Conservation (phyloP, 371 early-diverging fungal species). For the Thermomucor indicae-seudaticae region DNA sequence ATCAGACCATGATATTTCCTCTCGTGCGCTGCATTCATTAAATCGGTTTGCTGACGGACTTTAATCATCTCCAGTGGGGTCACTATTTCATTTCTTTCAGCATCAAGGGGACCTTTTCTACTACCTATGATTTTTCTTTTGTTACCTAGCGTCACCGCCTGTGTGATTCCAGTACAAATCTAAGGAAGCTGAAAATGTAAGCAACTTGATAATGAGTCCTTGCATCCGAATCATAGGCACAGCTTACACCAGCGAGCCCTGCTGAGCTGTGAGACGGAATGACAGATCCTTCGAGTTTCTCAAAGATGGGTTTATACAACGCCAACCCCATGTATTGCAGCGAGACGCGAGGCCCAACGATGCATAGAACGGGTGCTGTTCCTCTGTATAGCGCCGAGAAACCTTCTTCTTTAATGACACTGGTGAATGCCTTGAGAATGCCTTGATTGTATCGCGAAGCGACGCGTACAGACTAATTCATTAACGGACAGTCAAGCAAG, state of each 20-base stretch:
- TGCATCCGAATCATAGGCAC: no score
- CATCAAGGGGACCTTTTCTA: neutral
- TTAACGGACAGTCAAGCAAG: no score
- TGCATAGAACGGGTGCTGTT: conserved; percentile 45
- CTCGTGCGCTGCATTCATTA: conserved; percentile 20
- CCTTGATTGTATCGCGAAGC: conserved; percentile 36
- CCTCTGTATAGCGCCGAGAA: conserved; percentile 43
- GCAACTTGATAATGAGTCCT: no score
- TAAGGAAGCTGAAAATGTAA: no score
- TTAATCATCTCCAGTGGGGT: conserved; percentile 53
- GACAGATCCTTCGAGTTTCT: conserved; percentile 32
- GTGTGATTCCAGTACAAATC: conserved; percentile 51
- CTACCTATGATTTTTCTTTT: neutral
- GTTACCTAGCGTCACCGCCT: conserved; percentile 45
- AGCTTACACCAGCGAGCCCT: conserved; percentile 47
- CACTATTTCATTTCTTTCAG: conserved; percentile 16
- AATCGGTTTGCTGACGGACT: conserved; percentile 51
- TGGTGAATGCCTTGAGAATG: conserved; percentile 25
- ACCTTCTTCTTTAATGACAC: neutral
- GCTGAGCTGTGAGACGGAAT: conserved; percentile 47
- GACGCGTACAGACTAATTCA: neutral
- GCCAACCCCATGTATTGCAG: conserved; percentile 48
- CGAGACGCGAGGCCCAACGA: conserved; percentile 48
- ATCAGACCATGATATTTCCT: conserved; percentile 41
- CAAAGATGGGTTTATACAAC: conserved; percentile 51